Evolutionary conservation across 1,284 basidiomycete species (phyloP).

Genomic region (Lentinus polychrous): DNA sequence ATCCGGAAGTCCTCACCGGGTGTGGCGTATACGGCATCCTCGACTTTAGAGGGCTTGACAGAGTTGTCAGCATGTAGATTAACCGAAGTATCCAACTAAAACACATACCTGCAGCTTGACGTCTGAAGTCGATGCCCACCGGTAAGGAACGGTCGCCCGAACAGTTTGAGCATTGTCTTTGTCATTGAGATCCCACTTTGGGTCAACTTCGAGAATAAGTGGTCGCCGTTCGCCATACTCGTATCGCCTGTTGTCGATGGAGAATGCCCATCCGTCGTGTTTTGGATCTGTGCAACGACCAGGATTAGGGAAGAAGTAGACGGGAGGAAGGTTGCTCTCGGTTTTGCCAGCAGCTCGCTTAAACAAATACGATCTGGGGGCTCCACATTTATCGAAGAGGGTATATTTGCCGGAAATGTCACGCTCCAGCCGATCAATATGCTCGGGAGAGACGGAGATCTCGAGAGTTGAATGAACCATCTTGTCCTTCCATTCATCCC

Average conservation of each 20-base stretch:
- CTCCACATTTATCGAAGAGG: constrained; percentile 83
- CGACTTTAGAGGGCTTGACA: constrained; percentile 42
- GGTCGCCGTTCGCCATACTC: constrained; percentile 79
- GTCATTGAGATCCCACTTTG: constrained; percentile 72
- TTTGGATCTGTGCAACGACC: constrained; percentile 69
- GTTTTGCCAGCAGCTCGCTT: constrained; percentile 41
- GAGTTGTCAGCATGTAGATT: neutral
- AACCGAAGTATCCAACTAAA: neutral
- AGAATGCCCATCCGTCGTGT: constrained; percentile 78
- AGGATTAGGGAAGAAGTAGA: constrained; percentile 85
- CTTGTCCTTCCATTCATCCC: constrained; percentile 59
- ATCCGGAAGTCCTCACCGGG: constrained; percentile 53
- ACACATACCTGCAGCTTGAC: constrained; percentile 48
- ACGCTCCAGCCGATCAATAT: constrained; percentile 59
- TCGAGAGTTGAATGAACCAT: constrained; percentile 63
- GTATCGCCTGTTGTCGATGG: constrained; percentile 67
- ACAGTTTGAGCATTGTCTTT: constrained; percentile 41
- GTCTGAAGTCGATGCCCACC: constrained; percentile 48
- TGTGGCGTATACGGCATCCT: constrained; percentile 60
- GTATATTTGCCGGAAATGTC: constrained; percentile 77
- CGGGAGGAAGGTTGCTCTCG: constrained; percentile 45
- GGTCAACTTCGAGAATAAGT: constrained; percentile 62
- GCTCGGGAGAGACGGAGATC: constrained; percentile 49
- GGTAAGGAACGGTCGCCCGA: constrained; percentile 51
- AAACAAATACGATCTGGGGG: constrained; percentile 84